These are phyloP conservation scores for Pyricularia sp. DNA, from an alignment of 2,329 filamentous ascomycete genomes.

Conservation along the genomic window DNA sequence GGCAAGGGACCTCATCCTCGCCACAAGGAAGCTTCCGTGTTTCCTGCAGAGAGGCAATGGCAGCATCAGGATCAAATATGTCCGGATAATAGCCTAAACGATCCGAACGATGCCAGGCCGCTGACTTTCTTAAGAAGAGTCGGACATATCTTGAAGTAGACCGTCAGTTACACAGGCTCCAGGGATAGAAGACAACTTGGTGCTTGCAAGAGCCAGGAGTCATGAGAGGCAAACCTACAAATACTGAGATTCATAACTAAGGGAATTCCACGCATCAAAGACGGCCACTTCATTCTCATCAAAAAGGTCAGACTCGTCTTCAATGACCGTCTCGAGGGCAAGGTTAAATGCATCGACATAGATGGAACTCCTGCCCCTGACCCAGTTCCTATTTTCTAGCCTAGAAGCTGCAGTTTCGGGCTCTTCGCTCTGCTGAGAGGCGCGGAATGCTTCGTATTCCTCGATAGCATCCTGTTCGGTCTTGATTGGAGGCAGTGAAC, in stretches of 20 bases:
- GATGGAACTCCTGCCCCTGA: constrained; percentile 73
- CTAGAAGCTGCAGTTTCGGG: constrained; percentile 39
- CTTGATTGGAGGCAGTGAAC: constrained; percentile 57
- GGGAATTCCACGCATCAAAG: constrained; percentile 63
- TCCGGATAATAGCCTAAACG: constrained; percentile 74
- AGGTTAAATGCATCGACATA: constrained; percentile 98
- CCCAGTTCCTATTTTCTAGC: constrained; percentile 48
- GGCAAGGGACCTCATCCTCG: constrained; percentile 9
- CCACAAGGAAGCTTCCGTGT: constrained; percentile 41
- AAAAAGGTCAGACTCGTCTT: constrained; percentile 84
- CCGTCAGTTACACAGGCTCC: neutral
- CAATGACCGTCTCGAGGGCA: constrained; percentile 78
- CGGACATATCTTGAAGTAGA: constrained; percentile 63
- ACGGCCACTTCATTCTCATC: constrained; percentile 67
- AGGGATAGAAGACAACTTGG: neutral
- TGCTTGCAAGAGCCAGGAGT: neutral
- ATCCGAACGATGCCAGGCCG: constrained; percentile 78
- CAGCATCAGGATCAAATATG: constrained; percentile 61
- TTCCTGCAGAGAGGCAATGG: constrained; percentile 56
- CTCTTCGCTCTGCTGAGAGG: constrained; percentile 25
- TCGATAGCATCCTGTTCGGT: constrained; percentile 64
- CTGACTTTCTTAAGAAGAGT: constrained; percentile 84
- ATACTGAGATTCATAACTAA: constrained; percentile 84
- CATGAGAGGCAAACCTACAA: constrained; percentile 45
- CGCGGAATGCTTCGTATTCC: constrained; percentile 65